Conservation (phyloP, 1,284 basidiomycete genomes). For the Cutaneotrichosporon dermatis region DNA sequence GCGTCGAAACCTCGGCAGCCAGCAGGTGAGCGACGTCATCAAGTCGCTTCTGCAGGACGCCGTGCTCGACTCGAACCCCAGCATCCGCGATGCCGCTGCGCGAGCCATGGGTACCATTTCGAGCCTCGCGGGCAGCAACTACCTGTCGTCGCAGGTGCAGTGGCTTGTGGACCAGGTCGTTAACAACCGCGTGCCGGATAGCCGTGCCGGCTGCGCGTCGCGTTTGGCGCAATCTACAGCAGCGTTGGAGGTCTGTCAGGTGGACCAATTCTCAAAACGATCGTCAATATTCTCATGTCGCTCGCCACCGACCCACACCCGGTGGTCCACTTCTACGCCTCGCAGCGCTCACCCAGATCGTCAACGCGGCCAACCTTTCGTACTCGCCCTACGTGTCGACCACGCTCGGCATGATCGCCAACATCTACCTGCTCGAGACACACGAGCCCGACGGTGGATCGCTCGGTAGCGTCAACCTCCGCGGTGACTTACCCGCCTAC, state of each 20-base stretch:
- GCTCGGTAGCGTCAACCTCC: slow-evolving; percentile 73
- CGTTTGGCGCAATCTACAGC: slow-evolving; percentile 90
- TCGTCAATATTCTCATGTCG: slow-evolving; percentile 93
- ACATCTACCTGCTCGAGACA: slow-evolving; percentile 82
- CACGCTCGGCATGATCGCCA: slow-evolving; percentile 86
- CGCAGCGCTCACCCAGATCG: slow-evolving; percentile 76
- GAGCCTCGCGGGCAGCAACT: slow-evolving; percentile 75
- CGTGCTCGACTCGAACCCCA: slow-evolving; percentile 72
- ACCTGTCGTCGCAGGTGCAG: slow-evolving; percentile 84
- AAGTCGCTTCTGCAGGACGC: slow-evolving; percentile 75
- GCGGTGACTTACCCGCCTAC: slow-evolving; percentile 86
- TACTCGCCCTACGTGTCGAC: slow-evolving; percentile 85
- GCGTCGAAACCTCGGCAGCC: slow-evolving; percentile 64
- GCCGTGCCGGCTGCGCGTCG: slow-evolving; percentile 90
- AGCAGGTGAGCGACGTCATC: slow-evolving; percentile 64
- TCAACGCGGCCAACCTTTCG: slow-evolving; percentile 85
- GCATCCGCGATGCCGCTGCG: slow-evolving; percentile 74
- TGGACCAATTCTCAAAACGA: slow-evolving; percentile 90
- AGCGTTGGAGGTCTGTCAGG: slow-evolving; percentile 91
- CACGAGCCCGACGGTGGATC: slow-evolving; percentile 94
- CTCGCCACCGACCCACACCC: slow-evolving; percentile 95
- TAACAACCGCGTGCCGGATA: slow-evolving; percentile 87
- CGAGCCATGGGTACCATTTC: slow-evolving; percentile 87
- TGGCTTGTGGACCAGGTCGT: slow-evolving; percentile 94
- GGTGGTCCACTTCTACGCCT: slow-evolving; percentile 92